Base-by-base conservation (phyloP, 208 protist species). In the Wallacemonas sp. region DNA sequence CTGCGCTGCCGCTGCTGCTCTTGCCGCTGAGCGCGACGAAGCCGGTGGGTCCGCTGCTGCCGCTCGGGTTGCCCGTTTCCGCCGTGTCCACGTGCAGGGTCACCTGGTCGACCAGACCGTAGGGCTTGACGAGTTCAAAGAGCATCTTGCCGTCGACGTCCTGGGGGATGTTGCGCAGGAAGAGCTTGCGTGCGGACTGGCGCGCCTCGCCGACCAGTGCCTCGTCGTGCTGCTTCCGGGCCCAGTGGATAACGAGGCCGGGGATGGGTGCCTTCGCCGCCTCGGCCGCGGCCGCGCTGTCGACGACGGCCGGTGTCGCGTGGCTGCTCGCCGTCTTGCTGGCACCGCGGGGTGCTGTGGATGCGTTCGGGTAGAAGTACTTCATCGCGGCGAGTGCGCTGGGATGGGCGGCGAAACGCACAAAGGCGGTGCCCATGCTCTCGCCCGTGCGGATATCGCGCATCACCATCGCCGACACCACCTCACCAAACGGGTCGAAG, bases 131-230 rank as follows among this genome's bases (percentile, higher is more conserved):
- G 29, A 88, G 57, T 2, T 31, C 28, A 16, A 46, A 49, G 64
- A 94, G 65, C 22, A 75, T 70, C 8, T 36, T 65, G 1, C 61
- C 41, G 3, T 67, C 79, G 1, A 94, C 72, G 20, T 77, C 68
- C 11, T 70, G 39, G 8, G 88, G 88, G 22, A 94, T 81, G 55
- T 94, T 94, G 32, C 88, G 82, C 7, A 94, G 67, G 57, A 94
- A 94, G 3, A 94, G 59, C 66, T 94, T 94, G n/a, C 70, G 70
- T 8, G 79, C 86, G 48, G 74, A 44, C 32, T 54, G 67, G 14
- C 79, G 74, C 29, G 76, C 81, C 49, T 91, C 76, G 20, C 85
- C 81, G 39, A 88, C 77, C 3, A 86, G 74, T 26, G 78, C 68
- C 42, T 70, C 70, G 57, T 92, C 84, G 63, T 94, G 87, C 62